These are phyloP conservation scores for Trichophyton mentagrophytes DNA, from an alignment of 2,329 filamentous ascomycete genomes.

Conservation along the genomic window DNA sequence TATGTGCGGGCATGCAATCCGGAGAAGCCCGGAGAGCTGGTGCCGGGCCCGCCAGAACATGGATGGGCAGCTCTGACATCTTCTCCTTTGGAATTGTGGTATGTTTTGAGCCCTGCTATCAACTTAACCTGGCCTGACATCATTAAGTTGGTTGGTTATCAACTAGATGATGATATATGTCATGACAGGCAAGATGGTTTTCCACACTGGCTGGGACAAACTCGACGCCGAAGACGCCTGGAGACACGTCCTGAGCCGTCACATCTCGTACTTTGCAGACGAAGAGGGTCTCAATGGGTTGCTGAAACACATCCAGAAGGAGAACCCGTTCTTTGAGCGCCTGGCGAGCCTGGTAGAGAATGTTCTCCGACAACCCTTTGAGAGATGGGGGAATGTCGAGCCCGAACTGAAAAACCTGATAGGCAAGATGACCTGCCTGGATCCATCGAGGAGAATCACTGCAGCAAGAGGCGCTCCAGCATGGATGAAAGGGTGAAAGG, in stretches of 20 bases:
- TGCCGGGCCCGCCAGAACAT: slow-evolving; percentile 20
- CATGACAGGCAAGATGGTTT: slow-evolving; percentile 21
- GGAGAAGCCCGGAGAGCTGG: slow-evolving; percentile 27
- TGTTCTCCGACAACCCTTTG: slow-evolving; percentile 32
- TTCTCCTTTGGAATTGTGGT: slow-evolving; percentile 26
- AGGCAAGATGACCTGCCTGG: slow-evolving; percentile 21
- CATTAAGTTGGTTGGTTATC: slow-evolving; percentile 5
- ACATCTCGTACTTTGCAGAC: slow-evolving; percentile 38
- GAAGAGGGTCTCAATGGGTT: slow-evolving; percentile 29
- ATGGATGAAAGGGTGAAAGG: neutral
- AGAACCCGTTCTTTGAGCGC: slow-evolving; percentile 29
- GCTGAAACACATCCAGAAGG: slow-evolving; percentile 29
- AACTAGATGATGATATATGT: slow-evolving; percentile 22
- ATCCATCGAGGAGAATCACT: slow-evolving; percentile 22
- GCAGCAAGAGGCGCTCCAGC: slow-evolving; percentile 20
- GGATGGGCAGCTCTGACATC: slow-evolving; percentile 20
- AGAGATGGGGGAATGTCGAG: slow-evolving; percentile 30
- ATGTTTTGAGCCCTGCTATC: slow-evolving; percentile 4
- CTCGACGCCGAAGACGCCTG: slow-evolving; percentile 16
- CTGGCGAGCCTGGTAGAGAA: slow-evolving; percentile 27
- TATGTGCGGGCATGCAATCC: slow-evolving; percentile 23
- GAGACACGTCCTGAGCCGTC: slow-evolving; percentile 20
- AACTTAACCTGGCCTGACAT: no score
- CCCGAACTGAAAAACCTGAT: slow-evolving; percentile 21
- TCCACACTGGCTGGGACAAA: slow-evolving; percentile 17